Base-by-base conservation (phyloP, 2,329 filamentous ascomycete species). In the Gaeumannomyces sp. region DNA sequence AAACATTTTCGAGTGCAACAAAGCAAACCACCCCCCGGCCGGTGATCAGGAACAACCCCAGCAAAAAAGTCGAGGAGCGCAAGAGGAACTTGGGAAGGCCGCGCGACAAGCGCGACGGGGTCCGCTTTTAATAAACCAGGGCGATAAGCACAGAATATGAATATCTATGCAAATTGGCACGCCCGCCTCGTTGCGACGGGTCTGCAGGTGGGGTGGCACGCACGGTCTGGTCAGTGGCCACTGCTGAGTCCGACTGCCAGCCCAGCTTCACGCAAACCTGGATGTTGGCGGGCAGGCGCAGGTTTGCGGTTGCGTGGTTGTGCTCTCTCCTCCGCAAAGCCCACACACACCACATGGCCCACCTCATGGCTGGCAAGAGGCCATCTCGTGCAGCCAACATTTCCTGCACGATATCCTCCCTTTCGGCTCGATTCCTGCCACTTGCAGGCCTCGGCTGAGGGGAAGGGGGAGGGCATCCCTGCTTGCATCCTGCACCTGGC, bases 111-210 rank as follows among this genome's bases (percentile, higher is more conserved):
- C 45, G 45, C 45, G 45, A 53, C 45, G 45, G 45, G 45, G 45
- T 53, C 45, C 45, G 45, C 45, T 53, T 53, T 53, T 53, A 53
- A n/a, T 53, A n/a, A 53, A 53, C 45, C 45, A 53, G n/a, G 45
- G 45, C 45, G 45, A 53, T 53, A 53, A 53, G 45, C 45, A 35
- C 7, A 53, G 45, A 22, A 53, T 6, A n/a, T n/a, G 22, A n/a
- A 53, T 5, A 7, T n/a, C 22, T n/a, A n/a, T 53, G 45, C 45
- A 53, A 53, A 53, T 53, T 53, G 13, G 45, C 45, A 10, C 22
- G 45, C 45, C 45, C 33, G 33, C 33, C 45, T 8, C 45, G n/a
- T 53, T 53, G 45, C 45, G 45, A 53, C 25, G 45, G 45, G 45
- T 22, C 45, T 25, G 45, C 45, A 25, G 22, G 45, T 53, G 45